Conservation (phyloP, 2,329 filamentous ascomycete species). For the Dactylellina cionopaga region DNA sequence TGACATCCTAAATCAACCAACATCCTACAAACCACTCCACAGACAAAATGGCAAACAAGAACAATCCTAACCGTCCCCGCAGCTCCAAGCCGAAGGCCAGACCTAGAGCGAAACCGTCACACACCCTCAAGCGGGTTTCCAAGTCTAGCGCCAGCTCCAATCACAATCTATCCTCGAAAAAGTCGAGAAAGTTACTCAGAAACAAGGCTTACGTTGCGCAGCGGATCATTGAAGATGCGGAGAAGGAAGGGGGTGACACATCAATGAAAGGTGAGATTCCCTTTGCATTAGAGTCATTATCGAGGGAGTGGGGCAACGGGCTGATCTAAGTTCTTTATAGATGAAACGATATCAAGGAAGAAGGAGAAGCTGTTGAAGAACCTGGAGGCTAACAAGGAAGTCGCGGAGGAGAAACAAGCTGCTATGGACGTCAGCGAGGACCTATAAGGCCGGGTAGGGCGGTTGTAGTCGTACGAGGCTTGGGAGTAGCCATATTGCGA, state of each 20-base stretch:
- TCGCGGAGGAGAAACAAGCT: slow-evolving; percentile 29
- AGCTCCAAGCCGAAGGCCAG: slow-evolving; percentile 31
- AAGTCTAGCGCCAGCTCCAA: slow-evolving; percentile 37
- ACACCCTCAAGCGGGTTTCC: slow-evolving; percentile 27
- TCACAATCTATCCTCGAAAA: slow-evolving; percentile 38
- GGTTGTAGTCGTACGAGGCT: too few relatives aligned
- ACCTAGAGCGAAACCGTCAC: slow-evolving; percentile 32
- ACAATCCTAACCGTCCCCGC: slow-evolving; percentile 36
- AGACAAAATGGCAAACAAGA: slow-evolving; percentile 51
- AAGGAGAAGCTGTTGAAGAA: slow-evolving; percentile 49
- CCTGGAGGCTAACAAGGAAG: slow-evolving; percentile 21
- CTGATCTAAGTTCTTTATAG: slow-evolving; percentile 4
- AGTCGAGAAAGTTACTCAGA: slow-evolving; percentile 36
- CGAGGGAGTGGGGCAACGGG: too few relatives aligned
- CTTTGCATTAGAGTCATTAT: background rate
- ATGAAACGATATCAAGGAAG: slow-evolving; percentile 35
- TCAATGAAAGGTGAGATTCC: slow-evolving; percentile 32
- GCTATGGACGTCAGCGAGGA: slow-evolving; percentile 45
- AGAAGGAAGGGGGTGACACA: slow-evolving; percentile 25
- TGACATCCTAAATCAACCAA: background rate
- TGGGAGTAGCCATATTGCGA: too few relatives aligned
- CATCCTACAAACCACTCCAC: background rate
- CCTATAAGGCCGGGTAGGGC: slow-evolving; percentile 3
- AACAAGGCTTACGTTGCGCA: slow-evolving; percentile 45
- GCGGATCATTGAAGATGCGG: slow-evolving; percentile 34